Evolutionary conservation across 2,329 filamentous ascomycete species (phyloP).

Genomic region (Fusarium anguioides): DNA sequence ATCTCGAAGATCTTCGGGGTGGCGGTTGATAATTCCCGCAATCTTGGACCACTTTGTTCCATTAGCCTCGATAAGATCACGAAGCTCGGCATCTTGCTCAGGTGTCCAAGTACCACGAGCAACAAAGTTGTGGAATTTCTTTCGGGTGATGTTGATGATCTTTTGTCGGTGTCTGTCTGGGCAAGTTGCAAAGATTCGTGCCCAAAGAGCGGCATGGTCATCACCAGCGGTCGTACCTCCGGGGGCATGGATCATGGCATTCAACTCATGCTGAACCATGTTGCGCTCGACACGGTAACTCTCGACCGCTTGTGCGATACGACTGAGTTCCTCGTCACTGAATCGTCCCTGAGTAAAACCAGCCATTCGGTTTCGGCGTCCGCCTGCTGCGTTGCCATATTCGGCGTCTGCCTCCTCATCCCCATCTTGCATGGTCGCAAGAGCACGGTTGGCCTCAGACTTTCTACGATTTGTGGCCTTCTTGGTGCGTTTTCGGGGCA

Average conservation of each 20-base stretch:
- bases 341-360: slow-evolving; percentile 56
- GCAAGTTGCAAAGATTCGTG: slow-evolving; percentile 58
- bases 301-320: slow-evolving; percentile 57
- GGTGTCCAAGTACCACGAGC: slow-evolving; percentile 60
- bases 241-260: slow-evolving; percentile 55
- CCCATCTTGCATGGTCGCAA: slow-evolving; percentile 36
- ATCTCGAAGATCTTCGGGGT: slow-evolving; percentile 74
- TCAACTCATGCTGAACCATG: slow-evolving; percentile 59
- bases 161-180: slow-evolving; percentile 64
- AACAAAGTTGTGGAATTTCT: slow-evolving; percentile 73
- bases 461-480: slow-evolving; percentile 44
- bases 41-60: slow-evolving; percentile 71
- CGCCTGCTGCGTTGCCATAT: slow-evolving; percentile 21
- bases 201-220: slow-evolving; percentile 61
- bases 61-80: slow-evolving; percentile 50
- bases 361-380: slow-evolving; percentile 42
- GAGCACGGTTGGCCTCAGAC: slow-evolving; percentile 29
- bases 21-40: slow-evolving; percentile 70
- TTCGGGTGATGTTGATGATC: slow-evolving; percentile 67
- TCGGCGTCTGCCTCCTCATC: slow-evolving; percentile 36
- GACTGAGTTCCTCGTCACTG: slow-evolving; percentile 55
- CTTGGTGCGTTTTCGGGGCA: slow-evolving; percentile 47
- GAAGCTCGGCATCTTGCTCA: slow-evolving; percentile 53
- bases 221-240: slow-evolving; percentile 52
- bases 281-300: slow-evolving; percentile 57